Base-by-base conservation (phyloP, 768 basidiomycete genomes). In the Lenzites betulinus region DNA sequence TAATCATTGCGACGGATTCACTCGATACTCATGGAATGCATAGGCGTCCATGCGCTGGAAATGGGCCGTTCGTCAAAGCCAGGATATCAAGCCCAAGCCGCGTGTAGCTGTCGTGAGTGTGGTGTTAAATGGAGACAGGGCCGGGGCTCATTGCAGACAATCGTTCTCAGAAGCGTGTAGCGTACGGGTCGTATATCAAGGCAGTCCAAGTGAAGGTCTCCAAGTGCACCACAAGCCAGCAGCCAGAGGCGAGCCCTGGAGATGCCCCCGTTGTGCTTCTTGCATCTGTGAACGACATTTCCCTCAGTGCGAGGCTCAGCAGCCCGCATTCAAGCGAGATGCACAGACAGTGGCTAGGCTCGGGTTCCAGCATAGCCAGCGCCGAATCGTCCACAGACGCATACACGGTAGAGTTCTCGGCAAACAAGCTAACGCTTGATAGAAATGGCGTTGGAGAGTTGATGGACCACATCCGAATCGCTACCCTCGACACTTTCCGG, bases 291-390 rank as follows among this genome's bases (percentile, higher is more conserved):
- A 75, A 77, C 43, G 71, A 78, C 28, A 64, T 83, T 15, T 63
- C 67, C 1, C 64, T 83, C 25, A 70, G 71, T 35, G 77, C 80
- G 25, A 76, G 78, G 26, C 74, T 82, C 16, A 86, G 87, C 60
- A 76, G 84, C 50, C 74, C 81, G 4, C 72, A 73, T 11, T 60
- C 67, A 22, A 79, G 79, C 63, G 62, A 72, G 1, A 69, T 83
- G 7, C 86, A 89, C 69, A 74, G 73, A 48, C 70, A 78, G 51
- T 81, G 82, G 77, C 70, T 90, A 11, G 89, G 89, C 43, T 73
- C 74, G 1, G 67, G 69, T 25, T 65, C 39, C 23, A 39, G 66
- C 42, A 53, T 59, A 7, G 58, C 69, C 2, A 74, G 78, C 33
- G 65, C 66, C 22, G 59, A 74, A 41, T 73, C 80, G 56, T 77